These are phyloP conservation scores for Thinopyrum obtusiflorum DNA, from an alignment of 202 grass and related monocot genomes.

Conservation along the genomic window DNA sequence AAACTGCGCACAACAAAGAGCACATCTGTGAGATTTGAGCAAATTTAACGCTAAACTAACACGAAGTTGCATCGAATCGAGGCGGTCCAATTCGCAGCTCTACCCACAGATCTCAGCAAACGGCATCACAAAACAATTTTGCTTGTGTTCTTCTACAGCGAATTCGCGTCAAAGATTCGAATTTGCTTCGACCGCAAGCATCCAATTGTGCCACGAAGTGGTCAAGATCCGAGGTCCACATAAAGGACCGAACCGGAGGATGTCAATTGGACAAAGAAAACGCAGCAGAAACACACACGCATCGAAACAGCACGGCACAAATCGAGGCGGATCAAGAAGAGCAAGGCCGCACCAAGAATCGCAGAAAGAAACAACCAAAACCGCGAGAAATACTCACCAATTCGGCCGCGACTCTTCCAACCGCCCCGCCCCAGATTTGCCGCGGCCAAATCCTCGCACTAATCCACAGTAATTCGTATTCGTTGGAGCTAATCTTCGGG, in stretches of 20 bases:
- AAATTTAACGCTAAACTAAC: constrained; percentile 8
- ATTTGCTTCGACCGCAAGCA: constrained; percentile 6
- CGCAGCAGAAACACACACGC: background rate
- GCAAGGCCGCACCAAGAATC: background rate
- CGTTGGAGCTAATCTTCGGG: constrained; percentile 7
- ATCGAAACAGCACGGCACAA: background rate
- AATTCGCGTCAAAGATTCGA: constrained; percentile 42
- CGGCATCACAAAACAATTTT: background rate
- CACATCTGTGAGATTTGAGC: constrained; percentile 37
- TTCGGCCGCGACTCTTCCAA: background rate
- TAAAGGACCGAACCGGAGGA: background rate
- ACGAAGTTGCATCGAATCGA: constrained; percentile 18
- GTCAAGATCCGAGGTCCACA: constrained; percentile 21
- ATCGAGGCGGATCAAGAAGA: constrained; percentile 20
- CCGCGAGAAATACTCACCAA: constrained; percentile 11
- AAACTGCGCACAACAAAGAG: constrained; percentile 28
- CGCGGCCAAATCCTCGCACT: background rate
- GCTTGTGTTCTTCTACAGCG: background rate
- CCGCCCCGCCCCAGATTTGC: background rate
- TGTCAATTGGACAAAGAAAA: background rate
- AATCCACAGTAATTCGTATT: background rate
- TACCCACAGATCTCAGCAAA: constrained; percentile 28
- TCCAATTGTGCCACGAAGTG: background rate
- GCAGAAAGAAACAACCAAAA: background rate
- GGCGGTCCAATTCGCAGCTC: background rate